Percentiles rank a stretch among this genome's conserved stretches.
These are phyloP conservation scores for Suillus tomentosus DNA, from an alignment of 768 basidiomycete genomes.

Conservation along the genomic window DNA sequence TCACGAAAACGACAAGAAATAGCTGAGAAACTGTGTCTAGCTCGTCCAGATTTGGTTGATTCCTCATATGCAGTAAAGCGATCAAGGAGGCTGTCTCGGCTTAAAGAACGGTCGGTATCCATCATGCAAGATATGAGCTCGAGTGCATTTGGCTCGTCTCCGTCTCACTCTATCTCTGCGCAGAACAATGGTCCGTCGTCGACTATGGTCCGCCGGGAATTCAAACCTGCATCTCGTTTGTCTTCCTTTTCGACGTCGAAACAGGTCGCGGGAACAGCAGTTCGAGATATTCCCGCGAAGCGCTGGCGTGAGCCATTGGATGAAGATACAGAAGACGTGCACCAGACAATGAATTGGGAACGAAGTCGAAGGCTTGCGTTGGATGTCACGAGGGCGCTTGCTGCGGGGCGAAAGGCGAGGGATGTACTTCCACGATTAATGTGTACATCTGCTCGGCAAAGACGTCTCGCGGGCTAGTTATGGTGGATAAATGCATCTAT, in stretches of 20 bases:
- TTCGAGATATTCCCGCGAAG: not conserved
- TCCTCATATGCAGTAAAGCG: conserved; percentile 33
- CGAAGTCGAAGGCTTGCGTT: conserved; percentile 26
- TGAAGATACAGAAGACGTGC: not conserved
- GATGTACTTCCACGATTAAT: conserved; percentile 30
- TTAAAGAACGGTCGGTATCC: not conserved
- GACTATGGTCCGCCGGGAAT: not conserved
- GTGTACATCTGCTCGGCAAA: conserved; percentile 13
- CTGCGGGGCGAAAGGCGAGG: conserved; percentile 20
- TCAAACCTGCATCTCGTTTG: not conserved
- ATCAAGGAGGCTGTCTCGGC: conserved; percentile 23
- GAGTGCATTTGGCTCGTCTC: not conserved
- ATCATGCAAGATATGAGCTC: not conserved
- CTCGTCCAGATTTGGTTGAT: conserved; percentile 45
- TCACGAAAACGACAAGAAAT: conserved; percentile 24
- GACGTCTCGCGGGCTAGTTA: not conserved
- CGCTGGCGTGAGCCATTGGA: not conserved
- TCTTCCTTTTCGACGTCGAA: not conserved
- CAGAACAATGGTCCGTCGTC: not conserved
- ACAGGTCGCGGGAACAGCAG: not conserved
- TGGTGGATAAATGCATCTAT: not conserved
- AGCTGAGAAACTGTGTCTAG: conserved; percentile 44
- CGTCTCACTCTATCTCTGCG: no score
- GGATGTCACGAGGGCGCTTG: conserved; percentile 25
- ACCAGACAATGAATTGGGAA: conserved; percentile 28